Evolutionary conservation across 768 basidiomycete species (phyloP).

Genomic region (Amanita molliuscula): DNA sequence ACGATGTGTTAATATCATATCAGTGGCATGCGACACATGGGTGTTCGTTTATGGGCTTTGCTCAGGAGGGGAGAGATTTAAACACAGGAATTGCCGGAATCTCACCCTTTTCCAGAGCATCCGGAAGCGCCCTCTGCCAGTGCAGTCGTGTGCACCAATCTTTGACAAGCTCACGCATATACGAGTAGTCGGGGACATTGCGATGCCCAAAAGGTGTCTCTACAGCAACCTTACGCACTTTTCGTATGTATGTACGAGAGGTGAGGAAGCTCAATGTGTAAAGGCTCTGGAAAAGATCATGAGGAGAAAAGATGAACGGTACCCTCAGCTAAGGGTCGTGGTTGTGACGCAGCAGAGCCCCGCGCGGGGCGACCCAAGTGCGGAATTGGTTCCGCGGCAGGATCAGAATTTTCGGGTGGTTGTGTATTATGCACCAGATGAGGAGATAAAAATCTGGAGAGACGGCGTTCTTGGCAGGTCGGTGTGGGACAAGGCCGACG

Average conservation of each 20-base stretch:
- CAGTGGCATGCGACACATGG: conserved; percentile 21
- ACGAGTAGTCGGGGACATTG: conserved; percentile 20
- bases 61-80: conserved; percentile 13
- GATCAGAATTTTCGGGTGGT: conserved; percentile 12
- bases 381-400: conserved; percentile 8
- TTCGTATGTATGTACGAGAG: conserved; percentile 16
- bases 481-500: conserved; percentile 18
- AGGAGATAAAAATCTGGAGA: conserved; percentile 28
- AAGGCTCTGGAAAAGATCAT: conserved; percentile 10
- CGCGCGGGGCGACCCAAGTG: conserved; percentile 13
- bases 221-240: conserved; percentile 20
- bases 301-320: conserved; percentile 13
- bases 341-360: conserved; percentile 20
- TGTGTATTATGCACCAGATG: conserved; percentile 15
- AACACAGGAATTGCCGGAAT: conserved; percentile 19
- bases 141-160: conserved; percentile 16
- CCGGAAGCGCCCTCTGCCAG: conserved; percentile 14
- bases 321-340: conserved; percentile 20
- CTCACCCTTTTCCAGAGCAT: conserved; percentile 20
- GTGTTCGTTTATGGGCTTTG: conserved; percentile 17
- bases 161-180: conserved; percentile 22
- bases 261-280: conserved; percentile 3
- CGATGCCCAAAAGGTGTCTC: conserved; percentile 13
- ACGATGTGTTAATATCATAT: conserved; percentile 18
- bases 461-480: conserved; percentile 19